phyloP scores from a whole-genome alignment of 2,329 filamentous ascomycete genomes.

The Monilinia fructicola region DNA sequence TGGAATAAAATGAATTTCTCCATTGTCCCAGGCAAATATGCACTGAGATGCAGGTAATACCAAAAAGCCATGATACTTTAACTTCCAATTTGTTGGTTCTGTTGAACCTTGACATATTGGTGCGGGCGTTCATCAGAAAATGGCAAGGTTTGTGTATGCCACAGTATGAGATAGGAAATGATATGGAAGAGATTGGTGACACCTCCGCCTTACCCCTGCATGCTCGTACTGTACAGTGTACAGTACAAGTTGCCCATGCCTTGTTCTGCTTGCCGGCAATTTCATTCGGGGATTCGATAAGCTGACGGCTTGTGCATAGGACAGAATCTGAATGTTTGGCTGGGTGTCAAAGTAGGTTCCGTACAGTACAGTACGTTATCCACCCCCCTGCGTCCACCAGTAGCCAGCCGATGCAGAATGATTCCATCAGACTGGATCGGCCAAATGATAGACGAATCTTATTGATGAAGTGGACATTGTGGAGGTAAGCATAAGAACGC shows the following conservation, averaged over 20 bases:
- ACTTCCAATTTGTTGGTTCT: conserved; percentile 9
- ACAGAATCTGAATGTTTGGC: background rate
- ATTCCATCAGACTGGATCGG: conserved; percentile 18
- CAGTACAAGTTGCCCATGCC: conserved; percentile 7
- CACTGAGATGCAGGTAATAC: conserved; percentile 13
- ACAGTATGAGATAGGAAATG: conserved; percentile 6
- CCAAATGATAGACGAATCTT: background rate
- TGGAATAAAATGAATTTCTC: conserved; percentile 13
- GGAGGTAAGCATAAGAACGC: background rate
- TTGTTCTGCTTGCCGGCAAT: conserved; percentile 19
- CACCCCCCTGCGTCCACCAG: conserved; percentile 11
- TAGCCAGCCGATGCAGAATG: conserved; percentile 20
- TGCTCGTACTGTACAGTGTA: too few relatives aligned
- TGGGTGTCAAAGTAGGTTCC: conserved; percentile 2
- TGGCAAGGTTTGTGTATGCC: conserved; percentile 12
- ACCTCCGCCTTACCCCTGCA: conserved; percentile 21
- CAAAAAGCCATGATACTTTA: conserved; percentile 9
- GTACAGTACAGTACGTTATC: too few relatives aligned
- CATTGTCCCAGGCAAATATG: conserved; percentile 11
- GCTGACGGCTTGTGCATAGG: conserved; percentile 19
- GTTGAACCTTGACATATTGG: conserved; percentile 3
- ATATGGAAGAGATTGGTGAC: conserved; percentile 9
- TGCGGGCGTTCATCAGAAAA: conserved; percentile 7
- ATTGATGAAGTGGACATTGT: background rate
- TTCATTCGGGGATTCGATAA: conserved; percentile 5